phyloP scores from a whole-genome alignment of 2,329 filamentous ascomycete species.

The Penicillium sp. region DNA sequence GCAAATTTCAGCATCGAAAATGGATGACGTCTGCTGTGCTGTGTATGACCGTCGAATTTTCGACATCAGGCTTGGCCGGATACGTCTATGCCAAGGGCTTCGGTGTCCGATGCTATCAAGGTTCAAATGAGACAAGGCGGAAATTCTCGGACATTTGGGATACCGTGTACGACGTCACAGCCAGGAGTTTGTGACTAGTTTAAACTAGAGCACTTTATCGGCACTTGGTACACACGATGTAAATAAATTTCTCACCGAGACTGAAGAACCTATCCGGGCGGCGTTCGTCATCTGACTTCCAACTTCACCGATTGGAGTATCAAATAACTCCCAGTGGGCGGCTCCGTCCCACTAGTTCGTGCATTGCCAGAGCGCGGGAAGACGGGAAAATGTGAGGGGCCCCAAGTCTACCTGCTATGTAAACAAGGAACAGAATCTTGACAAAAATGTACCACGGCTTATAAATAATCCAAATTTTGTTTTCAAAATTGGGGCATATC shows the following conservation, averaged over 20 bases:
- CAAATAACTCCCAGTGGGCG: background rate
- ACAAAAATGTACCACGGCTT: background rate
- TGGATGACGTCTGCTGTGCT: constrained; percentile 1
- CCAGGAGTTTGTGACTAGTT: constrained; percentile 3
- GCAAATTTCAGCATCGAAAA: background rate
- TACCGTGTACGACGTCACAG: constrained; percentile 7
- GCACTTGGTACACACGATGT: background rate
- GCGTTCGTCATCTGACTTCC: constrained; percentile 3
- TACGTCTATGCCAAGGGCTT: background rate
- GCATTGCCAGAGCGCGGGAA: background rate
- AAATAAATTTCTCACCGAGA: background rate
- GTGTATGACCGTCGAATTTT: constrained; percentile 6
- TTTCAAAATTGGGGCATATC: background rate
- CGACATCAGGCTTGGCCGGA: background rate
- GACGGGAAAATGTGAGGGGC: background rate
- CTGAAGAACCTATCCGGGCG: background rate
- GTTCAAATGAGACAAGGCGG: constrained; percentile 10
- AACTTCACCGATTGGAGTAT: constrained; percentile 12
- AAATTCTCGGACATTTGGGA: background rate
- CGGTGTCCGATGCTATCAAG: background rate
- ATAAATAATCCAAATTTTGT: background rate
- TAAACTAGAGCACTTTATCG: background rate
- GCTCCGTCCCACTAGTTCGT: constrained; percentile 7
- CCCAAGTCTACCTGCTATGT: background rate
- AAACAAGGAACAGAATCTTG: background rate